Evolutionary conservation across 1,284 basidiomycete species (phyloP).

Genomic region (Tilletia walkeri): DNA sequence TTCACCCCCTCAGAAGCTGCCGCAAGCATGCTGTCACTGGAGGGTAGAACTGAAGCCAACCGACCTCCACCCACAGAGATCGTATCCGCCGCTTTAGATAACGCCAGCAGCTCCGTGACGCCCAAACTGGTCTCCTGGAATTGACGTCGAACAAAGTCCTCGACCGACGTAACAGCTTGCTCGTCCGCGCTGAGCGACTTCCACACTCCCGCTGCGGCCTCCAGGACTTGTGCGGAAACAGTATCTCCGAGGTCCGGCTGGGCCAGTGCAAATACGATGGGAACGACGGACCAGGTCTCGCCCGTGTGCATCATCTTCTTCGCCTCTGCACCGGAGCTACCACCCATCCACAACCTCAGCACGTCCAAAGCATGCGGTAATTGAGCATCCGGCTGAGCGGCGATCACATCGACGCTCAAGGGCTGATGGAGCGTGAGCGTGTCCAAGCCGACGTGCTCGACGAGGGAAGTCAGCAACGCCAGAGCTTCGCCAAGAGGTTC

Average conservation of each 20-base stretch:
- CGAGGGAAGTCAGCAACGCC: constrained; percentile 28
- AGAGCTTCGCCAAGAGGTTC: neutral
- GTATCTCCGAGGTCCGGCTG: neutral
- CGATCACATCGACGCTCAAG: too few species aligned
- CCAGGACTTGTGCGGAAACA: neutral
- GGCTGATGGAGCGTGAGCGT: constrained; percentile 21
- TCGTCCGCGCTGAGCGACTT: neutral
- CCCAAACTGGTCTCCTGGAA: neutral
- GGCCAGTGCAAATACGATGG: constrained; percentile 12
- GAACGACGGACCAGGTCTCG: constrained; percentile 24
- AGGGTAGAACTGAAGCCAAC: neutral
- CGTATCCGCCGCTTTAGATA: neutral
- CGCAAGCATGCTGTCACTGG: neutral
- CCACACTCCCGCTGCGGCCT: neutral
- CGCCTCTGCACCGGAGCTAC: constrained; percentile 9
- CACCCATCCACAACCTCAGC: constrained; percentile 26
- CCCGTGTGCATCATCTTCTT: constrained; percentile 18
- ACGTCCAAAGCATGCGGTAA: constrained; percentile 25
- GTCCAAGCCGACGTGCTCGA: constrained; percentile 31
- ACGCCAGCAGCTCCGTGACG: neutral
- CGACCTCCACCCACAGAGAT: neutral
- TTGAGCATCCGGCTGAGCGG: constrained; percentile 16
- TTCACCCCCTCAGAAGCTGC: neutral
- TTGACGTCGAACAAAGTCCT: neutral
- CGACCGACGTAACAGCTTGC: neutral